These are phyloP conservation scores for Quercus parvula DNA, from an alignment of 306 rosid genomes.

Conservation along the genomic window DNA sequence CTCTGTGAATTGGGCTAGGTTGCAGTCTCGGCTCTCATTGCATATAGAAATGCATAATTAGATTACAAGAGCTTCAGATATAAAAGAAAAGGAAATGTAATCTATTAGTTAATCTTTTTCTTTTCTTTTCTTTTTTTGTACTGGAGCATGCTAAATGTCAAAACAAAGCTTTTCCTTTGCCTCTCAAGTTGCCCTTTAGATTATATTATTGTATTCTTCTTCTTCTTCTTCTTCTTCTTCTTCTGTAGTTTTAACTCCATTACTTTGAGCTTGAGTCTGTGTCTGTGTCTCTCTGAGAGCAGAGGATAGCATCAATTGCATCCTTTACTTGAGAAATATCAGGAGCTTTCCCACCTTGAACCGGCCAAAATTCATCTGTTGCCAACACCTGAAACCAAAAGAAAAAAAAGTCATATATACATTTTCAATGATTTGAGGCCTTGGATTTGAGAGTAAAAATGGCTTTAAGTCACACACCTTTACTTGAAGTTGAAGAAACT, in stretches of 20 bases:
- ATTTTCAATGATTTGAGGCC: background rate
- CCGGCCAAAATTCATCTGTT: conserved; percentile 90
- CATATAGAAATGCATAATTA: conserved; percentile 3
- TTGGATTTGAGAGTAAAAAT: background rate
- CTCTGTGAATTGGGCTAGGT: conserved; percentile 20
- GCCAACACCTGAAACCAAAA: conserved; percentile 60
- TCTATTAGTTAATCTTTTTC: background rate
- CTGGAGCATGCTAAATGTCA: conserved; percentile 18
- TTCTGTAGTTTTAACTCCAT: background rate
- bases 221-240: too few species aligned
- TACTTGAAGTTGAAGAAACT: conserved; percentile 92
- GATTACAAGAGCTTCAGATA: conserved; percentile 14
- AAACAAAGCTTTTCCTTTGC: conserved; percentile 21
- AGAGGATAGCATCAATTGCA: conserved; percentile 81
- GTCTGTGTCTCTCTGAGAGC: conserved; percentile 51
- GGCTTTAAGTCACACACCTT: conserved; percentile 51
- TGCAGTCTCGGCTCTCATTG: conserved; percentile 13
- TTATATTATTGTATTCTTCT: conserved; percentile 11
- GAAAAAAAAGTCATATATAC: background rate
- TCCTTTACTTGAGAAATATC: conserved; percentile 88
- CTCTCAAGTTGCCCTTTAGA: conserved; percentile 19
- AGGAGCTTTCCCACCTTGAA: conserved; percentile 80
- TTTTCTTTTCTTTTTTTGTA: conserved; percentile 2
- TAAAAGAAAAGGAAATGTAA: conserved; percentile 18
- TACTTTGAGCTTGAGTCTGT: conserved; percentile 48